Evolutionary conservation across 1,284 basidiomycete species (phyloP).

Genomic region (Golubevia pallescens): DNA sequence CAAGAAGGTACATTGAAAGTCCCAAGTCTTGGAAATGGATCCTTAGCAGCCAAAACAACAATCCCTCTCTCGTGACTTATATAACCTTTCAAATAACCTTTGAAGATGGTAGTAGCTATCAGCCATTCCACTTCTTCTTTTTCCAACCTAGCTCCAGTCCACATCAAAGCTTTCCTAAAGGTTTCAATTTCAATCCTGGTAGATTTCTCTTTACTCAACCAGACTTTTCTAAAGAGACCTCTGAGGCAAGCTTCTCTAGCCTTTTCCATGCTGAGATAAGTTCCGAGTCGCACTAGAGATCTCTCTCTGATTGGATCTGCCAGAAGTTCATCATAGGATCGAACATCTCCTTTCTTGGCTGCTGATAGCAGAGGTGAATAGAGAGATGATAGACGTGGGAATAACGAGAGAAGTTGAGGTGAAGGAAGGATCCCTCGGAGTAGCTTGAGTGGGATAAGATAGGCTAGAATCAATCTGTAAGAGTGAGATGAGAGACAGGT

Average conservation of each 20-base stretch:
- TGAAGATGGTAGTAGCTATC: constrained; percentile 65
- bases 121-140: constrained; percentile 89
- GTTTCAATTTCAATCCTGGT: constrained; percentile 29
- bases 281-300: constrained; percentile 79
- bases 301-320: constrained; percentile 69
- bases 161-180: constrained; percentile 24
- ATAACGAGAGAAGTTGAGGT: constrained; percentile 71
- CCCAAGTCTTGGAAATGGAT: constrained; percentile 93
- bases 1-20: too few species aligned
- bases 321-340: constrained; percentile 79
- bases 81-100: constrained; percentile 88
- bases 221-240: constrained; percentile 84
- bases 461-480: constrained; percentile 81
- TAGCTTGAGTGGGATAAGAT: constrained; percentile 85
- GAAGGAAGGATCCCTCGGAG: constrained; percentile 84
- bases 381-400: constrained; percentile 75
- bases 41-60: constrained; percentile 82
- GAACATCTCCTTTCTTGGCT: constrained; percentile 78
- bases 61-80: constrained; percentile 93
- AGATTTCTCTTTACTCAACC: constrained; percentile 61
- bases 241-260: constrained; percentile 85
- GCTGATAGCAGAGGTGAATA: constrained; percentile 82
- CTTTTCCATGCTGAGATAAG: constrained; percentile 84
- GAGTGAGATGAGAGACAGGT: constrained; percentile 11
- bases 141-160: constrained; percentile 55